Conservation (phyloP, 2,329 filamentous ascomycete species). For the Aspergillus oerlinghausenensis region DNA sequence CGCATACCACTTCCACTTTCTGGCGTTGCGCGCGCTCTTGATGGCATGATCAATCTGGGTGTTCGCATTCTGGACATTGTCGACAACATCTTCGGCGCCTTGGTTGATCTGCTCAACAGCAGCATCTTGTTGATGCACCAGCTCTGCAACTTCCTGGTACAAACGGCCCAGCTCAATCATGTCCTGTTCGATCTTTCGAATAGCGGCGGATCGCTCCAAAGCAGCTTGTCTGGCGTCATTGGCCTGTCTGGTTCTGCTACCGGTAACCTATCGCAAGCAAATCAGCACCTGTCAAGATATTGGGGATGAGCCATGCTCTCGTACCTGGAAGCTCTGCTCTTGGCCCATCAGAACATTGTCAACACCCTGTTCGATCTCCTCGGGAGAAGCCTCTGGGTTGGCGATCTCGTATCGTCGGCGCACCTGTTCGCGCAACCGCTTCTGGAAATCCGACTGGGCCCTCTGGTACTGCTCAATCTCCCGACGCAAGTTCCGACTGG, state of each 20-base stretch:
- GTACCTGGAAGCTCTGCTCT: slow-evolving; percentile 76
- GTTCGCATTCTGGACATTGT: slow-evolving; percentile 81
- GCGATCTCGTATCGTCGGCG: slow-evolving; percentile 88
- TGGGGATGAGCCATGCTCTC: slow-evolving; percentile 30
- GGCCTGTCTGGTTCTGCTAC: slow-evolving; percentile 63
- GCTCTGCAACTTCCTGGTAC: slow-evolving; percentile 82
- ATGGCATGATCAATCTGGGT: slow-evolving; percentile 78
- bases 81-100: slow-evolving; percentile 78
- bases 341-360: slow-evolving; percentile 60
- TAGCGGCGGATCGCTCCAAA: slow-evolving; percentile 74
- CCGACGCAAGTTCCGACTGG: slow-evolving; percentile 73
- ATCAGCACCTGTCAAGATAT: background rate
- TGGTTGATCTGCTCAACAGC: slow-evolving; percentile 76
- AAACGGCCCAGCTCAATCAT: slow-evolving; percentile 83
- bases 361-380: slow-evolving; percentile 72
- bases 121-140: slow-evolving; percentile 82
- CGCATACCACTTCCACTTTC: slow-evolving; percentile 97
- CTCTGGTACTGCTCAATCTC: slow-evolving; percentile 79
- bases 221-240: slow-evolving; percentile 74
- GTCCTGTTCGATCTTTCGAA: slow-evolving; percentile 87
- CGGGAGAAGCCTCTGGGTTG: slow-evolving; percentile 70
- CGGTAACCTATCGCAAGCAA: slow-evolving; percentile 24
- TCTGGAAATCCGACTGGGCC: slow-evolving; percentile 73
- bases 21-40: slow-evolving; percentile 69
- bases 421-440: slow-evolving; percentile 76